Base-by-base conservation (phyloP, 2,329 filamentous ascomycete species). In the Trichoderma oligosporum region DNA sequence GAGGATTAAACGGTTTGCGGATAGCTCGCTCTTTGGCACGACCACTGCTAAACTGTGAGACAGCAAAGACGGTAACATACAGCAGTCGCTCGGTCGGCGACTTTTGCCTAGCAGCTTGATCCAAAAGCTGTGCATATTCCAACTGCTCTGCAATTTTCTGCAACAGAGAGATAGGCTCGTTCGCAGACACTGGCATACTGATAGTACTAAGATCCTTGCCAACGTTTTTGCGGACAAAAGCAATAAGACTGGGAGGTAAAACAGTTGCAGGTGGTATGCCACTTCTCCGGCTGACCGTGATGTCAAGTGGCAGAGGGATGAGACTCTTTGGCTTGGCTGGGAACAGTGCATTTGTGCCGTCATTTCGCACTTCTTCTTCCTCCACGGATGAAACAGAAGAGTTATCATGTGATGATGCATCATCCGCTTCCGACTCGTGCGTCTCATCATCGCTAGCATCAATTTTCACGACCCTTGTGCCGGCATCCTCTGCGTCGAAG, bases 151-250 rank as follows among this genome's bases (percentile, higher is more conserved):
- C 88, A 4, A 92, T 82, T 60, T 93, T 87, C 71, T 99, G 94
- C 4, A 97, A 78, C 9, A 96, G 76, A 0, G 93, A 97, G 1
- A 86, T 83, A 0, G 94, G 94, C 70, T 99, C 94, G 71, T 99
- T 99, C 22, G 93, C 87, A 4, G 93, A 96, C 1, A 97, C 94
- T 0, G 94, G 94, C 93, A 97, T 97, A 46, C 91, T 92, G 63
- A 99, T 96, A 2, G 91, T 95, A 60, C 91, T 96, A 47, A 99
- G 78, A 72, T 99, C 94, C 72, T 99, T 99, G 68, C 94, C 94
- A 8, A 97, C 94, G 65, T 99, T 99, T 73, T 97, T 99, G 64
- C 94, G 86, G 29, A 97, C 80, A 70, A 97, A 96, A 0, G 90
- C 89, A 63, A 99, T 96, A 53, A 99, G 77, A 70, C 91, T 96